Base-by-base conservation (phyloP, 768 basidiomycete species). In the Jaapia argillacea region DNA sequence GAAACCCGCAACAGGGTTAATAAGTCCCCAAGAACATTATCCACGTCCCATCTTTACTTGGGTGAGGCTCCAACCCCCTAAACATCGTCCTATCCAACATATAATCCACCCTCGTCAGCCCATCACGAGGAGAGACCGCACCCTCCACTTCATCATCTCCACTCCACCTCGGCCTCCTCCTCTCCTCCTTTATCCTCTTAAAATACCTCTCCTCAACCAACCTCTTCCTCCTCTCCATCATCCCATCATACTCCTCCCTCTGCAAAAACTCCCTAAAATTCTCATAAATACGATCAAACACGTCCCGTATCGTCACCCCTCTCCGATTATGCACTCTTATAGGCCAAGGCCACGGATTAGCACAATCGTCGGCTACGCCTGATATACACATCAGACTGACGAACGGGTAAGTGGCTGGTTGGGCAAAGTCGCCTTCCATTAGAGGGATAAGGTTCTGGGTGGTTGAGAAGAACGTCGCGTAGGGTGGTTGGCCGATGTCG, bases 341-440 rank as follows among this genome's bases (percentile, higher is more conserved):
- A 6, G 76, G 74, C 80, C 79, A 81, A 13, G 66, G 70, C 52
- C 75, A 74, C 10, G 49, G 55, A 0, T 64, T 60, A n/a, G 66
- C 62, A 1, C 68, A 60, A 48, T 77, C 74, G 40, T 72, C 74
- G 16, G 71, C 75, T 20, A 80, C 62, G 3, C 59, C 67, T 45
- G 64, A 67, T 57, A 83, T 71, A 49, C 66, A 67, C 68, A 83
- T 68, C 45, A 71, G 66, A 5, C 72, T 72, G 36, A 79, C 59
- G 45, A 78, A 70, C 0, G 81, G 81, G 53, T 59, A 71, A 5
- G 80, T 79, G n/a, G 79, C 80, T 0, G 79, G 77, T 54, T 81
- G 76, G n/a, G 69, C 60, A 38, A 58, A 52, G 48, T 74, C 72
- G 3, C 61, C 53, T 1, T 54, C 45, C 13, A 58, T 48, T 36